Evolutionary conservation across 495 filamentous ascomycete species (phyloP).

Genomic region (Pseudevernia furfuracea): DNA sequence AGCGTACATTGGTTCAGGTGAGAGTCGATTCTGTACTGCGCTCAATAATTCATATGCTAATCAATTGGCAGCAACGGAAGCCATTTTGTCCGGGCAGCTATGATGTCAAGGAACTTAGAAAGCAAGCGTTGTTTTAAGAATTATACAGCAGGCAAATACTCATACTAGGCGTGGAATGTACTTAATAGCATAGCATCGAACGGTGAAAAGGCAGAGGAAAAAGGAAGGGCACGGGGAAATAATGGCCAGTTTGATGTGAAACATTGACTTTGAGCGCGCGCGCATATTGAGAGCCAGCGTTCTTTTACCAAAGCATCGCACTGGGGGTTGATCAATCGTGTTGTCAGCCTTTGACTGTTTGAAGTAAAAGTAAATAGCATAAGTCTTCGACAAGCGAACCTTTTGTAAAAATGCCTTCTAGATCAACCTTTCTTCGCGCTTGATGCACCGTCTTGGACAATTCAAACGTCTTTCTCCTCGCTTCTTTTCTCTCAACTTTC

Average conservation of each 20-base stretch:
- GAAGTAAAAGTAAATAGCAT: too few species aligned
- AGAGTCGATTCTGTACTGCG: constrained; percentile 35
- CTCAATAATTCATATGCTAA: constrained; percentile 31
- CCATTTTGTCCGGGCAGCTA: constrained; percentile 61
- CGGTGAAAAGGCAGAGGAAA: constrained; percentile 8
- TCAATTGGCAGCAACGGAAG: constrained; percentile 55
- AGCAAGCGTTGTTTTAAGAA: background rate
- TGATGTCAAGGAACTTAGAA: constrained; percentile 25
- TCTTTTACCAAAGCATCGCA: background rate
- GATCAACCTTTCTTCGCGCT: background rate
- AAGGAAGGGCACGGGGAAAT: constrained; percentile 1
- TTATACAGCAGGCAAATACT: constrained; percentile 4
- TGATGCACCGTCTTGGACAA: background rate
- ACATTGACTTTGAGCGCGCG: background rate
- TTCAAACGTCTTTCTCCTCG: background rate
- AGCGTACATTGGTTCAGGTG: constrained; percentile 91
- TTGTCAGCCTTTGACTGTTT: background rate
- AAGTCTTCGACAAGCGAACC: too few species aligned
- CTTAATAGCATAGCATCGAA: background rate
- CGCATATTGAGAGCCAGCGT: background rate
- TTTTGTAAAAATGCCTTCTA: background rate
- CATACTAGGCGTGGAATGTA: background rate
- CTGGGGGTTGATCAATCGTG: background rate
- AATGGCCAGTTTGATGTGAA: background rate
- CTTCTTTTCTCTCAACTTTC: background rate